Conservation (phyloP, 2,329 filamentous ascomycete species). For the Colletotrichum brevisporum region DNA sequence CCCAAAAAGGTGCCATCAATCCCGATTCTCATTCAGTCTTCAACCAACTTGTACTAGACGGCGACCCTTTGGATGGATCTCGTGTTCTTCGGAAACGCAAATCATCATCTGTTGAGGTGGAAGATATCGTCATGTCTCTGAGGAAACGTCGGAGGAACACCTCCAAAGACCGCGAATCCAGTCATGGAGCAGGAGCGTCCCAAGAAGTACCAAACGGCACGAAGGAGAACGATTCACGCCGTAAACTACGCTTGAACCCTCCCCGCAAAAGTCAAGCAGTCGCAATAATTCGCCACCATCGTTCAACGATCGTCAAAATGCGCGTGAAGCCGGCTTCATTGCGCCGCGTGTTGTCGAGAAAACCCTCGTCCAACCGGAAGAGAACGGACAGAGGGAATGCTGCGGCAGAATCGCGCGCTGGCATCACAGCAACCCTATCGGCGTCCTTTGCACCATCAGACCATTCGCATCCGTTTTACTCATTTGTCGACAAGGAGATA, state of each 20-base stretch:
- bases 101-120: conserved; percentile 77
- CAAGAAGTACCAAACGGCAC: conserved; percentile 48
- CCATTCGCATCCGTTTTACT: conserved; percentile 86
- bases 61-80: conserved; percentile 82
- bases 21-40: conserved; percentile 84
- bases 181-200: conserved; percentile 52
- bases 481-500: conserved; percentile 88
- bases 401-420: conserved; percentile 44
- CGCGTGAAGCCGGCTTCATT: conserved; percentile 71
- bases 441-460: conserved; percentile 53
- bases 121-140: conserved; percentile 67
- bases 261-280: conserved; percentile 55
- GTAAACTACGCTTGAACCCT: conserved; percentile 71
- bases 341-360: conserved; percentile 70
- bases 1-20: conserved; percentile 74
- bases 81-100: conserved; percentile 88
- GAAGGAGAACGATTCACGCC: conserved; percentile 57
- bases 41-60: conserved; percentile 78
- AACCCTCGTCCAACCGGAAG: conserved; percentile 67
- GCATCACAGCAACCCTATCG: conserved; percentile 37
- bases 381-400: conserved; percentile 55
- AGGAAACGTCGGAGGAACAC: conserved; percentile 69
- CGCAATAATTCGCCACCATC: conserved; percentile 49
- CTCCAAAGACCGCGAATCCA: conserved; percentile 57
- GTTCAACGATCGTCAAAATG: conserved; percentile 68